Conservation (phyloP, 805 yeast genomes). For the Wickerhamiella azymoides region DNA sequence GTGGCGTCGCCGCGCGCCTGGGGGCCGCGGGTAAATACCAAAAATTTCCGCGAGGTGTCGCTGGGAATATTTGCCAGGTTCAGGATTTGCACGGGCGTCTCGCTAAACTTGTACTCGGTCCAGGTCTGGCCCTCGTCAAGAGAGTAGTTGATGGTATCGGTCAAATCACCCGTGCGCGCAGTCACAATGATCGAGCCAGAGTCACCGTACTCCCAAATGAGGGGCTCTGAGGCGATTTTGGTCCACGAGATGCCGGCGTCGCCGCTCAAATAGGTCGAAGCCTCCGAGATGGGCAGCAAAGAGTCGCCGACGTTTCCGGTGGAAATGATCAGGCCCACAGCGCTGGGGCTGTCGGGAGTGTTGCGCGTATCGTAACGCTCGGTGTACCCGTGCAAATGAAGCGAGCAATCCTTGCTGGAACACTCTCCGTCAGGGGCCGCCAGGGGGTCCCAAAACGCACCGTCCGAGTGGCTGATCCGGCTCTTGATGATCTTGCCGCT, state of each 20-base stretch:
- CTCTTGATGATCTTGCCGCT: constrained; percentile 49
- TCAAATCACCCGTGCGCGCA: constrained; percentile 43
- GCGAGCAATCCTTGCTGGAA: constrained; percentile 45
- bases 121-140: constrained; percentile 71
- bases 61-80: constrained; percentile 86
- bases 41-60: constrained; percentile 72
- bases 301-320: constrained; percentile 78
- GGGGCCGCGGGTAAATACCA: constrained; percentile 43
- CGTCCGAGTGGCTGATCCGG: constrained; percentile 76
- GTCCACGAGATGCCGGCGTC: constrained; percentile 90
- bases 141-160: constrained; percentile 51
- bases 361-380: constrained; percentile 76
- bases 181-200: constrained; percentile 76
- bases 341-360: constrained; percentile 76
- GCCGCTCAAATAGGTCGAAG: constrained; percentile 62
- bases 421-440: constrained; percentile 63
- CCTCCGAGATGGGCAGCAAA: constrained; percentile 36
- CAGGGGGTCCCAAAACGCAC: constrained; percentile 68
- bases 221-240: constrained; percentile 57
- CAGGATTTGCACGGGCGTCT: constrained; percentile 38
- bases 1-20: constrained; percentile 34
- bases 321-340: constrained; percentile 78
- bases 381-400: constrained; percentile 81
- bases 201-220: constrained; percentile 95
- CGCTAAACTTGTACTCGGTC: constrained; percentile 50